Conservation (phyloP, 352 stramenopile genomes). For the Pythium vanterpoolii region DNA sequence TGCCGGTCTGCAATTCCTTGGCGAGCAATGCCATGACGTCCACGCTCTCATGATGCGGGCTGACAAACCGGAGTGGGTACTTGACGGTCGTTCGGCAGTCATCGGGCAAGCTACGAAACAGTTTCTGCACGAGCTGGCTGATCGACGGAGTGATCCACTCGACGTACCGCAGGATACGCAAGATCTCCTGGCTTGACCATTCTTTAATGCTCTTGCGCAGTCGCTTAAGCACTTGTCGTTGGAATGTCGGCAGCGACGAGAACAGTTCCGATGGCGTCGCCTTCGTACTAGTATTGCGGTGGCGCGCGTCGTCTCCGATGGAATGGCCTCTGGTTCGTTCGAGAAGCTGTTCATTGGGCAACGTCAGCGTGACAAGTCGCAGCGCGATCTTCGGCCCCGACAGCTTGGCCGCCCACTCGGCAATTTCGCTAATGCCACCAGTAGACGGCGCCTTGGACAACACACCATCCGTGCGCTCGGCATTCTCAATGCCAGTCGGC, state of each 20-base stretch:
- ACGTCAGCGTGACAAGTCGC: conserved; percentile 71
- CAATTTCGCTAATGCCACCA: conserved; percentile 40
- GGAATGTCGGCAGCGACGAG: conserved; percentile 64
- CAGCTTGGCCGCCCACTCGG: conserved; percentile 46
- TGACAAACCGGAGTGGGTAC: conserved; percentile 74
- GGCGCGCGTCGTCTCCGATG: conserved; percentile 63
- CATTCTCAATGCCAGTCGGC: not conserved
- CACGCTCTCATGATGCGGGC: conserved; percentile 50
- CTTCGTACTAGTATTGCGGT: conserved; percentile 12
- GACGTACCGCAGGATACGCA: conserved; percentile 66
- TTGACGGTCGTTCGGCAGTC: conserved; percentile 57
- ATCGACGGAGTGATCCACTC: conserved; percentile 68
- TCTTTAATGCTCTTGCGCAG: conserved; percentile 78
- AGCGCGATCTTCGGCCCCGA: conserved; percentile 47
- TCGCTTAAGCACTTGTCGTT: conserved; percentile 64
- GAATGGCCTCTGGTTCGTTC: conserved; percentile 36
- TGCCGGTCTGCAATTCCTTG: conserved; percentile 45
- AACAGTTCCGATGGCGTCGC: conserved; percentile 44
- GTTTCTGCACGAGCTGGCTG: conserved; percentile 55
- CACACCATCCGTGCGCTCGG: not conserved
- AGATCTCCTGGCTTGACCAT: conserved; percentile 79
- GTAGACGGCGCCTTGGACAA: conserved; percentile 9
- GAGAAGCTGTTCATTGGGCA: conserved; percentile 69
- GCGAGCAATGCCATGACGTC: conserved; percentile 62
- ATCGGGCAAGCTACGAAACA: conserved; percentile 68